phyloP scores from a whole-genome alignment of 371 early-diverging fungal species.

The Catenaria anguillulae region DNA sequence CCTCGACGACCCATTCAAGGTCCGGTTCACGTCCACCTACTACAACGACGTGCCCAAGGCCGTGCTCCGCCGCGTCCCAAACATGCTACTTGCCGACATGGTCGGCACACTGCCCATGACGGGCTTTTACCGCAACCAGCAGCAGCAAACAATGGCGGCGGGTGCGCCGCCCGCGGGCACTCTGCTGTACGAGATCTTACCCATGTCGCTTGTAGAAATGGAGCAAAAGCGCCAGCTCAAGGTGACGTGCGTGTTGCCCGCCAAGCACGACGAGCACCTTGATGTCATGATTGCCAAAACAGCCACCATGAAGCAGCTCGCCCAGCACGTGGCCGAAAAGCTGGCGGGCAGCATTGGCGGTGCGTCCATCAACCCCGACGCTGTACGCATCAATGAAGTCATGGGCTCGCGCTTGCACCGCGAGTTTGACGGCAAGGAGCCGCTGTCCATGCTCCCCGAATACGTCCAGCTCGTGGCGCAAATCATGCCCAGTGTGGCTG shows the following conservation, averaged over 20 bases:
- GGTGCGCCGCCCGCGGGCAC: background rate
- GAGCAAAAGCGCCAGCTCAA: slow-evolving; percentile 45
- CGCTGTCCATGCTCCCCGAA: slow-evolving; percentile 24
- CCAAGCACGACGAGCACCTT: slow-evolving; percentile 11
- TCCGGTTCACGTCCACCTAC: slow-evolving; percentile 40
- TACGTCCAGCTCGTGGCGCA: slow-evolving; percentile 30
- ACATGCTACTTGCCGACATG: slow-evolving; percentile 44
- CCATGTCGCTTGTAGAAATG: slow-evolving; percentile 58
- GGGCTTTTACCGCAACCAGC: slow-evolving; percentile 6
- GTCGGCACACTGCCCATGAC: slow-evolving; percentile 17
- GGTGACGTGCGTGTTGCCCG: background rate
- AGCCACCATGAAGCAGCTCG: slow-evolving; percentile 12
- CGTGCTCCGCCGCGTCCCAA: slow-evolving; percentile 30
- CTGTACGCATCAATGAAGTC: background rate
- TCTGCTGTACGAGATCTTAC: slow-evolving; percentile 59
- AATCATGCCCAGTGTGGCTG: slow-evolving; percentile 64
- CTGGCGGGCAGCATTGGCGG: background rate
- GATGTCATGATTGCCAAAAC: slow-evolving; percentile 21
- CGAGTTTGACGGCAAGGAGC: slow-evolving; percentile 17
- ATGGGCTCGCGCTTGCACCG: background rate
- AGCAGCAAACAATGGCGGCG: too few relatives aligned
- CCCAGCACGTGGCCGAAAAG: slow-evolving; percentile 6
- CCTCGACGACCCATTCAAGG: slow-evolving; percentile 41
- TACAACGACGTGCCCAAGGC: slow-evolving; percentile 21
- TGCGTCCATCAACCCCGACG: background rate